Base-by-base conservation (phyloP, 1,139 yeast genomes). In the Yamadazyma pseudoaaseri region DNA sequence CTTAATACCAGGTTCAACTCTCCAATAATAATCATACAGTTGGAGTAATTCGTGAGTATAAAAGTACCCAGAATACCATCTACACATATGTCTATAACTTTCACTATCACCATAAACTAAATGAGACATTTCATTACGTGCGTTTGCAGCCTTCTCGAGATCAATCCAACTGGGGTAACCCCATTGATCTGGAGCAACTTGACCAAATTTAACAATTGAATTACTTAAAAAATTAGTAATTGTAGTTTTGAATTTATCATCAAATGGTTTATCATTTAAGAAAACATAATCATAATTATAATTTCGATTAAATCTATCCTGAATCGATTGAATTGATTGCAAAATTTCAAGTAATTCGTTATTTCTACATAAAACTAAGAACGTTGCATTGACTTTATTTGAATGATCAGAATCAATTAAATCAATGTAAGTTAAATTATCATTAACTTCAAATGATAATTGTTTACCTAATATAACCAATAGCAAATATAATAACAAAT, bases 341-440 rank as follows among this genome's bases (percentile, higher is more conserved):
- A 81, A 54, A 36, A 86, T 59, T 5, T 68, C 73, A 54, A 68
- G 67, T 21, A 86, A 53, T 45, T 87, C 96, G 10, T 64, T 54
- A 55, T 86, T 85, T 43, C 94, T 68, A 25, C 86, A 90, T 36
- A 87, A 60, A 7, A 89, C 74, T 36, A 86, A 79, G 47, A 86
- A 77, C 1, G 90, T 79, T 11, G 40, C 36, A 6, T 28, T 22
- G 14, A 16, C 6, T 12, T 18, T 18, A n/a, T n/a, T n/a, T 7
- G 21, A 18, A 7, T 7, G 9, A 7, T 10, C 21, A 10, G 10
- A 7, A 7, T 18, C 21, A 7, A 7, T 7, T 7, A 18, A 7
- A 18, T 7, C 10, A 7, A 7, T 18, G 9, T 18, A 7, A 10
- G 21, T 18, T 10, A 18, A 18, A 10, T 18, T 18, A 10, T 10